Percentiles rank a stretch among this genome's conserved stretches.
phyloP scores from a whole-genome alignment of 2,329 filamentous ascomycete genomes.

The Cladosporium sp. region DNA sequence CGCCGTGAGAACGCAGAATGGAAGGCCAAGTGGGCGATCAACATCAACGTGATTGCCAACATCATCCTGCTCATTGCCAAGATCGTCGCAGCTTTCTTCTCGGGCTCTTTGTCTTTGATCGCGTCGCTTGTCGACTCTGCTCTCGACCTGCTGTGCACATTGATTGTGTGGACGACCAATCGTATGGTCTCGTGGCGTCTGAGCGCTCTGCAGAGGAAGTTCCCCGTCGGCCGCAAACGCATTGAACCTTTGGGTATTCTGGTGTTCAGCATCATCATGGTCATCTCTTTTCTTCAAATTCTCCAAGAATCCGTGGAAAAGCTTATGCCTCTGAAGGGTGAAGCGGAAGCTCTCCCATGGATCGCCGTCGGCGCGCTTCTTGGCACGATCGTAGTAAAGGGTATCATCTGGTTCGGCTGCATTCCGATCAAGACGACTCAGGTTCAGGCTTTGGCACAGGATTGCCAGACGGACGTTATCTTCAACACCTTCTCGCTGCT shows the following conservation, averaged over 20 bases:
- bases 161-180: slow-evolving; percentile 60
- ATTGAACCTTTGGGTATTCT: slow-evolving; percentile 60
- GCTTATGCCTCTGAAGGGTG: slow-evolving; percentile 47
- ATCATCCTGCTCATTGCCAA: slow-evolving; percentile 55
- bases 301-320: slow-evolving; percentile 58
- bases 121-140: slow-evolving; percentile 60
- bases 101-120: slow-evolving; percentile 57
- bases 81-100: slow-evolving; percentile 51
- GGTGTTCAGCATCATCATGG: slow-evolving; percentile 61
- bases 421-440: slow-evolving; percentile 59
- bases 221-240: slow-evolving; percentile 54
- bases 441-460: slow-evolving; percentile 60
- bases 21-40: slow-evolving; percentile 55
- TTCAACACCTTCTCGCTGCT: slow-evolving; percentile 62
- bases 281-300: slow-evolving; percentile 60
- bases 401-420: slow-evolving; percentile 58
- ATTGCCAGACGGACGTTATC: slow-evolving; percentile 61
- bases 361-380: slow-evolving; percentile 56
- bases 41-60: slow-evolving; percentile 59
- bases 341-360: slow-evolving; percentile 47
- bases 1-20: slow-evolving; percentile 44
- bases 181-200: slow-evolving; percentile 56
- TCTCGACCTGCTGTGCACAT: slow-evolving; percentile 56
- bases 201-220: slow-evolving; percentile 47
- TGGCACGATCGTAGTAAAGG: slow-evolving; percentile 56